A percentile compares a stretch with the other conserved stretches of the same genome.
Evolutionary conservation across 2,329 filamentous ascomycete genomes (phyloP).

Genomic region (Cryphonectria naterciae): DNA sequence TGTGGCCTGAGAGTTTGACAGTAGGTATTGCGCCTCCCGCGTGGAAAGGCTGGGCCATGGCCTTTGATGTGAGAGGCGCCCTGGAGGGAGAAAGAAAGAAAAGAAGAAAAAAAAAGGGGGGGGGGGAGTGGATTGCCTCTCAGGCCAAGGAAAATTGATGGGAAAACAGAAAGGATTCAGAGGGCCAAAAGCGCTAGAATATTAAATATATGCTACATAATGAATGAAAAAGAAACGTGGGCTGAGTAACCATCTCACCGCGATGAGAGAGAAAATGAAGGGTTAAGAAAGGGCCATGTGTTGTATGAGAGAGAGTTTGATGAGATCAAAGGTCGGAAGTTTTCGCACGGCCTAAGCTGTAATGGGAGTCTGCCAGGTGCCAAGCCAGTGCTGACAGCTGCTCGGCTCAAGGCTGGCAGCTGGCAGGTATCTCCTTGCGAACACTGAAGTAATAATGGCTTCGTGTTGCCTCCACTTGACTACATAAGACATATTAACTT

Average conservation of each 20-base stretch:
- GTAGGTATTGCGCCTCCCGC: slow-evolving; percentile 26
- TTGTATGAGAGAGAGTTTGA: slow-evolving; percentile 1
- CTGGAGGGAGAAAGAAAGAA: not conserved
- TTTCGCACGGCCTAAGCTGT: slow-evolving; percentile 10
- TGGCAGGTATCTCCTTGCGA: not conserved
- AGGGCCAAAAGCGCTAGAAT: not conserved
- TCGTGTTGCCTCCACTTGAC: no score
- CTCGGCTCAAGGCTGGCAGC: not conserved
- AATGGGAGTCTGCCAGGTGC: not conserved
- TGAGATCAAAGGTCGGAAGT: slow-evolving; percentile 8
- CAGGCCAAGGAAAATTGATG: not conserved
- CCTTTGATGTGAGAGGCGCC: slow-evolving; percentile 4
- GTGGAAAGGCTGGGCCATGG: slow-evolving; percentile 29
- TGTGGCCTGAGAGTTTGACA: slow-evolving; percentile 17
- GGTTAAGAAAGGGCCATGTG: not conserved
- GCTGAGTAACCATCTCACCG: no score
- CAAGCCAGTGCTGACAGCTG: not conserved
- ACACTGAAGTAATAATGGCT: no score
- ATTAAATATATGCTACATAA: slow-evolving; percentile 10
- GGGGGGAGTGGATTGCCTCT: not conserved
- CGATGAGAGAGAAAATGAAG: not conserved
- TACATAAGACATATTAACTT: no score
- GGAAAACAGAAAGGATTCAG: not conserved
- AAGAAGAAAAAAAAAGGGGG: slow-evolving; percentile 1
- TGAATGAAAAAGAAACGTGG: not conserved